Evolutionary conservation across 1,284 basidiomycete species (phyloP), one percentile per base, ranked within the genome.

Genomic region (Sphagnurus paluster): DNA sequence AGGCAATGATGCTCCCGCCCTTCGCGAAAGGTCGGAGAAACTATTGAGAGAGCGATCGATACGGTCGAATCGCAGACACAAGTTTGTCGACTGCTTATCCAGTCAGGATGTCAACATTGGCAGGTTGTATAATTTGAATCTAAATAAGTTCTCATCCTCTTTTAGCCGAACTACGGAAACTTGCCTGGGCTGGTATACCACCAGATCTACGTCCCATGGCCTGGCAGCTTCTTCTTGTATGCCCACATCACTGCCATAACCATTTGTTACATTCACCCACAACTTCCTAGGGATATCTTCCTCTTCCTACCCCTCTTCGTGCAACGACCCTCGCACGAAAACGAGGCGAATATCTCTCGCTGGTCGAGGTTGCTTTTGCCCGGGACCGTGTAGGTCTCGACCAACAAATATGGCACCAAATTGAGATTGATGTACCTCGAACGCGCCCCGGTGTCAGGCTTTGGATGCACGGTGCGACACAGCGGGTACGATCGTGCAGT

Each of bases 401-500:
- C 66, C 91, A 93, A 60, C 88, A 90, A 69, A 94, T 98, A 63
- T 98, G 95, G 95, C 94, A 98, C 69, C 94, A 98, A 66, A 98
- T 98, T 59, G 91, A 93, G 62, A 98, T 97, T 52, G 94, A 98
- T 60, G 94, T 97, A 5, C 95, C 94, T 6, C 76, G 94, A 36
- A 98, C 95, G 26, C 74, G 94, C 46, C 93, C 95, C 13, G 93
- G 94, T n/a, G 84, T 94, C 7, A 76, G 74, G 25, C 68, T 98
- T 20, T 98, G 94, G 94, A 89, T 91, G 79, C 84, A 92, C 57
- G 80, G 75, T 13, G 79, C 82, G 17, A 93, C 95, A 1, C 95
- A 97, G 64, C 76, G 92, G 54, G 92, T 92, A 65, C 55, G 80
- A 62, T 25, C 53, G n/a, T 21, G 41, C 11, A 53, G 23, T 46